Evolutionary conservation across 495 filamentous ascomycete species (phyloP).

Genomic region (Trichoderma reesei): DNA sequence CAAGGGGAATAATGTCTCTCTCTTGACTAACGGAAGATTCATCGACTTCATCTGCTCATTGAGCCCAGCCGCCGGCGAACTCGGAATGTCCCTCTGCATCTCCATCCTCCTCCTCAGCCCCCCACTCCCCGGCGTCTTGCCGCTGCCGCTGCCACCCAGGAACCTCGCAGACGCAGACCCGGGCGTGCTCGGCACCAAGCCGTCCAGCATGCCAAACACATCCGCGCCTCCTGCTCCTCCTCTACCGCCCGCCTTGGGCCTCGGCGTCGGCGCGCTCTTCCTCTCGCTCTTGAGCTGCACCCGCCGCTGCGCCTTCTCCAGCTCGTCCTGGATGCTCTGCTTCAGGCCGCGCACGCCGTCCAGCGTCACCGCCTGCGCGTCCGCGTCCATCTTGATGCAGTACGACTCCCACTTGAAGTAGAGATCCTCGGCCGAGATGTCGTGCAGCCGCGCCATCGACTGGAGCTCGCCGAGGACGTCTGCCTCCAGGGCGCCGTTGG

Average conservation of each 20-base stretch:
- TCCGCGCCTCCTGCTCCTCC: conserved; percentile 41
- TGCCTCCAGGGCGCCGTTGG: conserved; percentile 37
- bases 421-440: conserved; percentile 66
- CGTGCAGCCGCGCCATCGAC: conserved; percentile 75
- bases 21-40: conserved; percentile 26
- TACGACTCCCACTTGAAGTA: conserved; percentile 99
- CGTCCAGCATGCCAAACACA: conserved; percentile 71
- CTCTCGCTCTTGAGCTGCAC: conserved; percentile 47
- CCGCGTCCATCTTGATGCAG: conserved; percentile 75
- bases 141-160: conserved; percentile 22
- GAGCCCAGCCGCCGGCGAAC: conserved; percentile 37
- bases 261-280: conserved; percentile 26
- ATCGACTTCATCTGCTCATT: conserved; percentile 32
- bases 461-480: conserved; percentile 71
- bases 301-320: conserved; percentile 59
- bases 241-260: conserved; percentile 48
- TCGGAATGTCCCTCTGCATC: conserved; percentile 13
- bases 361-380: conserved; percentile 60
- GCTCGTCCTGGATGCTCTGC: conserved; percentile 69
- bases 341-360: conserved; percentile 67
- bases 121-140: conserved; percentile 18
- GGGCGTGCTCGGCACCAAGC: conserved; percentile 66
- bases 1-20: neutral
- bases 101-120: conserved; percentile 46
- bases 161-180: neutral